phyloP scores from a whole-genome alignment of 257 asterid species.

The Solanum pennellii region DNA sequence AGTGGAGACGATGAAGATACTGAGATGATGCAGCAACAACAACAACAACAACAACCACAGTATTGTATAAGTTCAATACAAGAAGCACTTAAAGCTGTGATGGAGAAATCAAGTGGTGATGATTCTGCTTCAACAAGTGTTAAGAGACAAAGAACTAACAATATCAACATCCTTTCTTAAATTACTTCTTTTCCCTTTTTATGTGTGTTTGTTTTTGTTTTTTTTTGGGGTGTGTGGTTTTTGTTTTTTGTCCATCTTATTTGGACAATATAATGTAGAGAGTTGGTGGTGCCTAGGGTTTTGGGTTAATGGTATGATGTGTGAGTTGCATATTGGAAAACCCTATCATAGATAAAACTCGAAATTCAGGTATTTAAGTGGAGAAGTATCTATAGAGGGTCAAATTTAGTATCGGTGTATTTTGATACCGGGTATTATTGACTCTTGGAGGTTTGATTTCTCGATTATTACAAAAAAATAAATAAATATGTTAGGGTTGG shows the following conservation, averaged over 20 bases:
- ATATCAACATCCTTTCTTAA: constrained; percentile 30
- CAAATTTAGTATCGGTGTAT: not conserved
- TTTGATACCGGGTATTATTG: not conserved
- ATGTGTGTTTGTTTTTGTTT: not conserved
- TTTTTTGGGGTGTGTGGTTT: not conserved
- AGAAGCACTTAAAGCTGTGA: constrained; percentile 66
- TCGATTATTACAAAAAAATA: not conserved
- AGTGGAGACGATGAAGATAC: not conserved
- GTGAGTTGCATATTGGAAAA: not conserved
- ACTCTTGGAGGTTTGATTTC: not conserved
- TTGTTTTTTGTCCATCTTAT: not conserved
- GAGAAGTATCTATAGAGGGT: not conserved
- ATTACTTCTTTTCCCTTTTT: not conserved
- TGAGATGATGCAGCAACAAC: not conserved
- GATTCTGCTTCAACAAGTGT: constrained; percentile 48
- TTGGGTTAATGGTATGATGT: not conserved
- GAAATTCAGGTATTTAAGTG: not conserved
- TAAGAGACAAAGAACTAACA: constrained; percentile 72
- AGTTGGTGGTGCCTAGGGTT: not conserved
- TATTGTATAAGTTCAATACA: constrained; percentile 44
- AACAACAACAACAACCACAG: not conserved
- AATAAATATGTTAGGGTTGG: not conserved
- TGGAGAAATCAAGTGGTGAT: constrained; percentile 58
- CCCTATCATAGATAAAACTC: not conserved
- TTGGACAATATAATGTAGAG: not conserved